Evolutionary conservation across 352 stramenopile species (phyloP), one percentile per base, ranked within the genome.

Genomic region (Phytophthora megakarya): DNA sequence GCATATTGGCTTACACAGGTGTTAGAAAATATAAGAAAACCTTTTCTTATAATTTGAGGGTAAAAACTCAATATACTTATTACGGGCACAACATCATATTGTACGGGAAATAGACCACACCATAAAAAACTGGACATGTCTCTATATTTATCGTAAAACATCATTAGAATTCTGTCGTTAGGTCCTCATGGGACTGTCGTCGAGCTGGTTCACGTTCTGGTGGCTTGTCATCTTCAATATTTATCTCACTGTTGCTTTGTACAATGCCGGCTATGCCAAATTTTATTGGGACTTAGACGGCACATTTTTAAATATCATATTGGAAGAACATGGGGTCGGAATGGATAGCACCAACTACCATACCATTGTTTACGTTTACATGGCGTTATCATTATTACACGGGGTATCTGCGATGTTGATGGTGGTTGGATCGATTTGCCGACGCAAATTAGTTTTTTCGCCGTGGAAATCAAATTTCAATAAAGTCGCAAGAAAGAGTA

Each of bases 201-300:
- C 28, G 1, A 59, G 46, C 40, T 22, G 46, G 7, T 73, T 73
- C 33, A 19, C 48, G 5, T 60, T 65, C 26, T 73, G 59, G 65
- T 73, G 65, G 65, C 11, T 73, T 25, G 5, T 43, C 7, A 48
- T 73, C 12, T 22, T 73, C 16, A 4, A 0, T 0, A 21, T 70
- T 0, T 47, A 70, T 66, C 16, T 56, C 11, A 37, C 65, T 4
- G 37, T 48, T 1, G 52, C 51, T 28, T 52, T 16, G 0, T 66
- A 70, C 53, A 69, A 65, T 23, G 12, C n/a, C 2, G 54, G 8
- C 1, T 73, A 61, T 30, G 40, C 59, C 3, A 55, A 59, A 10
- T 66, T 73, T 13, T 73, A 73, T 43, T 55, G 47, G 66, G 59
- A 50, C n/a, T 64, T 70, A 5, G 16, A 52, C 0, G n/a, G 44